Evolutionary conservation across 2,329 filamentous ascomycete species (phyloP), one percentile per base, ranked within the genome.

Genomic region (Beauveria brongniartii): DNA sequence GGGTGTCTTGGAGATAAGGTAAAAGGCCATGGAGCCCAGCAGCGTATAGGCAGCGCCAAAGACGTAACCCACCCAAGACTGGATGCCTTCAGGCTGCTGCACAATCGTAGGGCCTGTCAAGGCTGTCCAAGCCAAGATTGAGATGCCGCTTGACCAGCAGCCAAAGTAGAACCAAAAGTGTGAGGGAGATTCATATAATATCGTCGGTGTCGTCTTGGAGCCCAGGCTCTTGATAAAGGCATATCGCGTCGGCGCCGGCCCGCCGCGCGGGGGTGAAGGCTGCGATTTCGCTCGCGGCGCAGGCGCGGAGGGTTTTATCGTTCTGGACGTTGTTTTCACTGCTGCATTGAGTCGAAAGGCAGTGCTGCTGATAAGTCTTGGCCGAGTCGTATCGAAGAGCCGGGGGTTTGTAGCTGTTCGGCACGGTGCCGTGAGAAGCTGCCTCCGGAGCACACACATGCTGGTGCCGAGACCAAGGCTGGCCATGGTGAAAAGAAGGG

Each of bases 131-230:
- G 65, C 61, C 20, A 76, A 62, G 34, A 76, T 70, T 8, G 68
- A 81, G 24, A 77, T 63, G 2, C 81, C 81, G 28, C 82, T 80
- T 16, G 75, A 71, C 71, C 86, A 86, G 68, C 83, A 83, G 51
- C 82, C 81, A 65, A 82, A 69, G 64, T 87, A 79, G 71, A 86
- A 88, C 72, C 80, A 78, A 61, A 81, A 81, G 67, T 89, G 86
- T 1, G 85, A 84, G 16, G 84, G 84, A 1, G 82, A 81, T 67
- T 86, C 78, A 75, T 89, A 91, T 48, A 91, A 77, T 3, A 82
- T 72, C 8, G 87, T 84, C 5, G 82, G 78, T 1, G 77, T 73
- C n/a, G 78, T 68, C 64, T 83, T 82, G 62, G 76, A 75, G 16
- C 83, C 81, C 43, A 90, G 78, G 62, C 78, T 80, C 63, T 80